Conservation (phyloP, 164 flowering plant species). For the Umbellularia californica region DNA sequence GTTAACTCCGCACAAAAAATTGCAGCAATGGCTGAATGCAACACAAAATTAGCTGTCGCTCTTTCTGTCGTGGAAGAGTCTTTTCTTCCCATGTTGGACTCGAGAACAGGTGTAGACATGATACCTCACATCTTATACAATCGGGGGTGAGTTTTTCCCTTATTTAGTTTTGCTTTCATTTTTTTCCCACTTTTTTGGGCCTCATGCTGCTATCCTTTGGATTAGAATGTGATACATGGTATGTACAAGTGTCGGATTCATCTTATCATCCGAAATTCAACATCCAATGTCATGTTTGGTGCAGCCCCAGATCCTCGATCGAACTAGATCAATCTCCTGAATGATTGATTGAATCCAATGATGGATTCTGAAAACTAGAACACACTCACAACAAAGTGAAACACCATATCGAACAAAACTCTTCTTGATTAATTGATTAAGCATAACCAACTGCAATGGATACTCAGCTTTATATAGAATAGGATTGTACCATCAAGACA, state of each 20-base stretch:
- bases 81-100: conserved; percentile 88
- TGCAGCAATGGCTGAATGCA: conserved; percentile 91
- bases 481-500: no score
- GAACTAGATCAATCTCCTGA: no score
- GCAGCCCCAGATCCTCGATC: no score
- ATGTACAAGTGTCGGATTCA: background rate
- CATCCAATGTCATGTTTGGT: background rate
- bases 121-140: conserved; percentile 86
- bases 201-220: background rate
- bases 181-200: no score
- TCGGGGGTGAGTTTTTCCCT: conserved; percentile 61
- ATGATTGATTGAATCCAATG: no score
- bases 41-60: conserved; percentile 86
- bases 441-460: no score
- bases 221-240: background rate
- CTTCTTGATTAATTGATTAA: no score
- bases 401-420: no score
- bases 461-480: no score
- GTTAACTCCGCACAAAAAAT: conserved; percentile 59
- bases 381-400: no score
- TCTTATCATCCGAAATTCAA: background rate
- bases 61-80: conserved; percentile 96
- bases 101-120: conserved; percentile 92
- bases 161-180: background rate
- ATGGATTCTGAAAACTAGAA: no score